phyloP scores from a whole-genome alignment of 1,284 basidiomycete species.

The Volvariella volvacea region DNA sequence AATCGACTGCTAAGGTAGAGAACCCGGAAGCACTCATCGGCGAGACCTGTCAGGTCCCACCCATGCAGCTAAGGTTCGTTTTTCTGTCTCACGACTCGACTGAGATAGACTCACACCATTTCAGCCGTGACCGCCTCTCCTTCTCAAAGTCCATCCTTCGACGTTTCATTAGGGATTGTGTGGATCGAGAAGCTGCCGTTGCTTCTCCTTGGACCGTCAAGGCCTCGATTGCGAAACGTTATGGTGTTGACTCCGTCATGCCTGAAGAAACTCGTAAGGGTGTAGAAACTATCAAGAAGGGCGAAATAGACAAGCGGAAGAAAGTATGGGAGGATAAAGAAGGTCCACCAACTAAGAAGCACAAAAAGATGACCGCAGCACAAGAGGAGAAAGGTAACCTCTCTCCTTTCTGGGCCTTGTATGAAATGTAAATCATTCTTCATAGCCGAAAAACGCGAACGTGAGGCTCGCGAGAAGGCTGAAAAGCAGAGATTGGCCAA shows the following conservation, averaged over 20 bases:
- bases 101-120: constrained; percentile 5
- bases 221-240: constrained; percentile 72
- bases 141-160: constrained; percentile 97
- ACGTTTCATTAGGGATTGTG: constrained; percentile 91
- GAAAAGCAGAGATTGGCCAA: constrained; percentile 61
- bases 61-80: not conserved
- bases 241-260: constrained; percentile 81
- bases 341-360: constrained; percentile 71
- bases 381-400: constrained; percentile 72
- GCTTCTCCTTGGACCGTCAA: constrained; percentile 96
- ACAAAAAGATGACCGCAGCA: constrained; percentile 65
- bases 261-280: constrained; percentile 76
- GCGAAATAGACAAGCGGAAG: constrained; percentile 84
- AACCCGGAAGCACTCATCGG: constrained; percentile 42
- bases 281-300: constrained; percentile 76
- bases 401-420: too few species aligned
- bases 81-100: constrained; percentile 1
- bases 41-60: not conserved
- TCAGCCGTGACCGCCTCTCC: constrained; percentile 85
- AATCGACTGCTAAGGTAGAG: constrained; percentile 42
- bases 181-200: constrained; percentile 84
- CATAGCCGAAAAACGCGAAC: constrained; percentile 54
- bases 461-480: constrained; percentile 61
- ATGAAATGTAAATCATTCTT: constrained; percentile 21
- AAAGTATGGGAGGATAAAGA: constrained; percentile 85